These are phyloP conservation scores for Kuraishia capsulata DNA, from an alignment of 805 yeast genomes.

Conservation along the genomic window DNA sequence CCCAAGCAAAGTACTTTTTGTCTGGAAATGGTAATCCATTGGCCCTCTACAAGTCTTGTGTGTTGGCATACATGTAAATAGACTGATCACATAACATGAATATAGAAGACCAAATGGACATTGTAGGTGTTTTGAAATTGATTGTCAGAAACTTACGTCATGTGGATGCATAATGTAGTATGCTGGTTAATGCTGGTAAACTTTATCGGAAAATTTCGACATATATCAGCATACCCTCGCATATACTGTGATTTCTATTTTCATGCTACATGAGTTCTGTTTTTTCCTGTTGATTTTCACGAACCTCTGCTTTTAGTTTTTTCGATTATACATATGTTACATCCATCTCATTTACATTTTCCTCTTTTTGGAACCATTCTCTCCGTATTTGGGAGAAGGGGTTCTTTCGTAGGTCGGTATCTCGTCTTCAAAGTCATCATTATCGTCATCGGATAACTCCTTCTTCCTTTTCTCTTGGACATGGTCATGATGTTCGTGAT, in stretches of 20 bases:
- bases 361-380: constrained; percentile 9
- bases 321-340: too few species aligned
- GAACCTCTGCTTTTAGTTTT: too few species aligned
- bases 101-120: not conserved
- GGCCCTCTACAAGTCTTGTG: constrained; percentile 32
- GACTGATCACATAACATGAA: not conserved
- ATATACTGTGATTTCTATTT: too few species aligned
- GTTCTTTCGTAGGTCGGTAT: constrained; percentile 15
- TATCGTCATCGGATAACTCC: constrained; percentile 13
- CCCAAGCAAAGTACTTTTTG: constrained; percentile 39
- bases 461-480: not conserved
- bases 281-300: too few species aligned
- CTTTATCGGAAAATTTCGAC: too few species aligned
- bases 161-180: not conserved
- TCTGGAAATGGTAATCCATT: constrained; percentile 65
- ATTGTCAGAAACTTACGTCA: not conserved
- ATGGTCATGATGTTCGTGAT: constrained; percentile 16
- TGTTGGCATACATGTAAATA: constrained; percentile 20
- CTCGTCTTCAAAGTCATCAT: constrained; percentile 16
- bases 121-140: not conserved
- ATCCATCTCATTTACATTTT: constrained; percentile 5
- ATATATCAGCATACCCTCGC: too few species aligned
- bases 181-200: not conserved
- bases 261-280: too few species aligned
- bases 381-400: constrained; percentile 20